Evolutionary conservation across 768 basidiomycete species (phyloP).

Genomic region (Kwoniella bestiolae): DNA sequence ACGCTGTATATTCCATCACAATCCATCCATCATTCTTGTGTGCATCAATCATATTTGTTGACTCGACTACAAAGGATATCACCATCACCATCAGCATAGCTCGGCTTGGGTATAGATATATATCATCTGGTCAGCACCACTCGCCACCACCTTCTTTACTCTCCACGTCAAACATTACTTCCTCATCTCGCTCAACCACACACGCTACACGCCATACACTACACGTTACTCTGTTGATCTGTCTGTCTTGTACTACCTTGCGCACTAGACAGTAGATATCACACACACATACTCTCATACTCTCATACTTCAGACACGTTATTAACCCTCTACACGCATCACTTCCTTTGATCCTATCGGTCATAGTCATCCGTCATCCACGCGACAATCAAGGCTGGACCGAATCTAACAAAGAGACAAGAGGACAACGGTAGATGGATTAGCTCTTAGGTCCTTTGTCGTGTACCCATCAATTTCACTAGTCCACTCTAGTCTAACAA

Average conservation of each 20-base stretch:
- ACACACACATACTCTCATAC: too few relatives aligned
- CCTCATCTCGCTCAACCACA: background rate
- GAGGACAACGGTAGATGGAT: constrained; percentile 12
- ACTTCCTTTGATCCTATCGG: background rate
- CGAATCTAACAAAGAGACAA: too few relatives aligned
- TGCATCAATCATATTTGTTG: background rate
- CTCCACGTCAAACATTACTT: background rate
- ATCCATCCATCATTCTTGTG: background rate
- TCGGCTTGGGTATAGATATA: background rate
- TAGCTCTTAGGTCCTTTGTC: constrained; percentile 12
- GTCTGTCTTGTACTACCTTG: too few relatives aligned
- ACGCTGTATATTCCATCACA: background rate
- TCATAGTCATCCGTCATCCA: background rate
- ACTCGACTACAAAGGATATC: constrained; percentile 2
- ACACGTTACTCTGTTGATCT: background rate
- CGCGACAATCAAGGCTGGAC: background rate
- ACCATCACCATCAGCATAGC: background rate
- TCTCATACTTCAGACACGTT: background rate
- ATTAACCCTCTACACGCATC: background rate
- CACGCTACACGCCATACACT: background rate
- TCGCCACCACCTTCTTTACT: background rate
- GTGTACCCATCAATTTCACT: background rate
- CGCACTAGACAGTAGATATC: too few relatives aligned
- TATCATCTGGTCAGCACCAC: background rate
- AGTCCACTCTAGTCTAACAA: background rate